phyloP scores from a whole-genome alignment of 2,329 filamentous ascomycete species.

The Penicillium vulpinum region DNA sequence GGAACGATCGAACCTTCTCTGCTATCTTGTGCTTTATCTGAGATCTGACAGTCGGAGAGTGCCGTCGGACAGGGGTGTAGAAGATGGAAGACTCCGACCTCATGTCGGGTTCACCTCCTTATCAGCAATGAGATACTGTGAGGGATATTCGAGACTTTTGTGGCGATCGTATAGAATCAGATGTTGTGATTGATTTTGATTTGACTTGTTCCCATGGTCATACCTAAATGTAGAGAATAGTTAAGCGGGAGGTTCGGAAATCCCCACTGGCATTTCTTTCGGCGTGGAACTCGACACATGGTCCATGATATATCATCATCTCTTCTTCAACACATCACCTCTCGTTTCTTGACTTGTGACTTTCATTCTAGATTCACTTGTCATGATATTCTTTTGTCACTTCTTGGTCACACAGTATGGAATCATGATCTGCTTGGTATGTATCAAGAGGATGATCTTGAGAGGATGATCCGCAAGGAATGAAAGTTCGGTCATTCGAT shows the following conservation, averaged over 20 bases:
- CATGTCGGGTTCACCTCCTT: neutral
- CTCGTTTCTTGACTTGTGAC: neutral
- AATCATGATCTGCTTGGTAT: neutral
- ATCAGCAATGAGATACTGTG: neutral
- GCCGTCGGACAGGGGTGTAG: slow-evolving; percentile 1
- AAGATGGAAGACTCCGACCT: slow-evolving; percentile 9
- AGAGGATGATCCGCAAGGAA: neutral
- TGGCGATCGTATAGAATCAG: neutral
- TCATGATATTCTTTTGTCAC: neutral
- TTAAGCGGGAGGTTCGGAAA: neutral
- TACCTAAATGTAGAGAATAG: neutral
- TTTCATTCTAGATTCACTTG: neutral
- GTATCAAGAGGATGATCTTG: neutral
- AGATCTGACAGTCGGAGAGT: slow-evolving; percentile 5
- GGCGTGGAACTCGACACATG: neutral
- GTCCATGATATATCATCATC: too few relatives aligned
- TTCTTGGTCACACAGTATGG: neutral
- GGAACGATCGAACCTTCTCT: neutral
- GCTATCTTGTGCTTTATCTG: slow-evolving; percentile 7
- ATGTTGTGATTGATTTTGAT: neutral
- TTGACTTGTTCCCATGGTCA: neutral
- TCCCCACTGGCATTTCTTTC: neutral
- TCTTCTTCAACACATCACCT: neutral
- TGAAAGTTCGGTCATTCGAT: neutral
- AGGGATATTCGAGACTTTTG: neutral